These are phyloP conservation scores for Scleroderma citrinum DNA, from an alignment of 768 basidiomycete species.

Conservation along the genomic window DNA sequence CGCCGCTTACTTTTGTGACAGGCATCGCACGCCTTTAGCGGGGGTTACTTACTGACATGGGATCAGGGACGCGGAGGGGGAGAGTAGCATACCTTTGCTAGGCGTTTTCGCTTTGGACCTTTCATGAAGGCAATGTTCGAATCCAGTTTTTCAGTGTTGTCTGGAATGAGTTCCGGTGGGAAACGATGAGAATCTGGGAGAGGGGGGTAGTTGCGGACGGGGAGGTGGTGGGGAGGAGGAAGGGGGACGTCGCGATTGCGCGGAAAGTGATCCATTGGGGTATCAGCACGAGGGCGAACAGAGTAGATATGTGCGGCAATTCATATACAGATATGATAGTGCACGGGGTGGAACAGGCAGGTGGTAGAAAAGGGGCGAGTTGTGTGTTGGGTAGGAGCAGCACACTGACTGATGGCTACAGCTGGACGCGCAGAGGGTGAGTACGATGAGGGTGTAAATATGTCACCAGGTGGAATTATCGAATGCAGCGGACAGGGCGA, in stretches of 20 bases:
- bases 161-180: constrained; percentile 14
- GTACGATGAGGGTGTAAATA: background rate
- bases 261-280: constrained; percentile 34
- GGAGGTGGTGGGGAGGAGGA: constrained; percentile 15
- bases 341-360: background rate
- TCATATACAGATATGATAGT: constrained; percentile 19
- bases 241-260: constrained; percentile 17
- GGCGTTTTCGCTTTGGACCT: constrained; percentile 47
- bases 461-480: background rate
- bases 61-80: background rate
- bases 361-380: constrained; percentile 8
- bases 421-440: background rate
- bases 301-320: constrained; percentile 21
- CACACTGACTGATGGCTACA: background rate
- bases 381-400: constrained; percentile 1
- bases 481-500: background rate
- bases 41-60: constrained; percentile 5
- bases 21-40: constrained; percentile 62
- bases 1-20: constrained; percentile 83
- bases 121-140: constrained; percentile 41
- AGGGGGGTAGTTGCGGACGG: constrained; percentile 17
- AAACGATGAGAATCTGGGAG: constrained; percentile 17
- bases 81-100: constrained; percentile 38
- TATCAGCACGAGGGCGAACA: constrained; percentile 23
- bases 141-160: constrained; percentile 24